Evolutionary conservation across 768 basidiomycete species (phyloP), one percentile per base, ranked within the genome.

Genomic region (Trametes sanguinea): DNA sequence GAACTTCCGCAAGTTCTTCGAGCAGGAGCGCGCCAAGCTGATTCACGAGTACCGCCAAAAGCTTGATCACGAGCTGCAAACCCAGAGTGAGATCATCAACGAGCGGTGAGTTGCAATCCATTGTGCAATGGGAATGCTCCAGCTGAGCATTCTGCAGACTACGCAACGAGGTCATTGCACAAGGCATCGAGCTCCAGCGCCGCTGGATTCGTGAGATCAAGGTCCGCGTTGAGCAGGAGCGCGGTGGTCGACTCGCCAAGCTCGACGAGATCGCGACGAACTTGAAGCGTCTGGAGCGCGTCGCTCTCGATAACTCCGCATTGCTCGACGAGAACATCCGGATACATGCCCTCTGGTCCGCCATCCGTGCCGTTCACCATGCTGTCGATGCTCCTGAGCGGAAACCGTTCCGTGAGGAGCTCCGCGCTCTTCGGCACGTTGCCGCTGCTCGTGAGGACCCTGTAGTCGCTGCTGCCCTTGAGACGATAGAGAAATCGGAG

Each of bases 171-270:
- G 94, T 98, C 55, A 83, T 98, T 53, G 90, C 95, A 3, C 95
- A 98, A 74, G 97, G 95, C 16, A 94, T 99, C 69, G 97, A 98
- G 76, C 86, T 98, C 27, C 97, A 98, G 73, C 88, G 95, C 52
- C 85, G 93, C 56, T 98, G 96, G 95, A 91, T 99, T 44, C 87
- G 93, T 35, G 94, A 98, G 61, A 88, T 98, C 80, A 97, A 98
- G 78, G 83, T 95, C 52, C 90, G 88, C 65, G 95, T 99, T 59
- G 96, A 99, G 76, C 85, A 94, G 71, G 97, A 99, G 75, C 94
- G 97, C 46, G 94, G 94, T 14, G 95, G 95, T 11, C 90, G 97
- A 57, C 83, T 99, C 9, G 90, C 94, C 47, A 97, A 95, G 75
- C 86, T 99, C 37, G 94, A 96, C 70, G 92, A 95, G 73, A 88